Base-by-base conservation (phyloP, 2,329 filamentous ascomycete species). In the Cryphonectria japonica region DNA sequence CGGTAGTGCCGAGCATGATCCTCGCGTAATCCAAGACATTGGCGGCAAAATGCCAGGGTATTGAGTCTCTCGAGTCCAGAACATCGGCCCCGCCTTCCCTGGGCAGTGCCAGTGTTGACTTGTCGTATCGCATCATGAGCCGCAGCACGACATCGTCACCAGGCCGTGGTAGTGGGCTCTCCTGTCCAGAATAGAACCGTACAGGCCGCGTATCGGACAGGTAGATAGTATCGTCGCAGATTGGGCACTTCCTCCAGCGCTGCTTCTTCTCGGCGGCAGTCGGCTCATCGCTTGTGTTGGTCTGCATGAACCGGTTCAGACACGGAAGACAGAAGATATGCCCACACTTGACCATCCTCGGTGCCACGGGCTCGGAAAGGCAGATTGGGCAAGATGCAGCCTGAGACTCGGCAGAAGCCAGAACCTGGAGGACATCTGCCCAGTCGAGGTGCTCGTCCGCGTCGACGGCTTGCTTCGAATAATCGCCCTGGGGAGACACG, bases 281-380 rank as follows among this genome's bases (percentile, higher is more conserved):
- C 82, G 46, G 91, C n/a, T 93, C 91, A 70, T 92, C 91, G 34
- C 87, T 89, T 2, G 91, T 88, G 16, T 88, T 89, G 9, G 94
- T 93, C 76, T 97, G 93, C 94, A 99, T 98, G 79, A 97, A 99
- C 66, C 96, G 92, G 74, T 98, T 93, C 73, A 98, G 82, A 79
- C 96, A 99, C 7, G 96, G 91, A 46, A 98, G 84, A 79, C 96
- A 99, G 80, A 98, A 98, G 16, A 99, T 97, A 79, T 99, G 96
- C 0, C 96, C 96, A 78, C 96, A 99, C 78, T 92, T 95, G 59
- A 96, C 95, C 95, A 99, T 99, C 69, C 96, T 91, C 43, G 96
- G 95, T 9, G 96, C 96, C 26, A 97, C 93, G 1, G 96, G 96
- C 69, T 93, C 93, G 1, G 93, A 97, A 39, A 99, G 88, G 78